A percentile compares a stretch with the other conserved stretches of the same genome.
These are phyloP conservation scores for Scheffersomyces cryptocercus DNA, from an alignment of 1,139 yeast genomes.

Conservation along the genomic window DNA sequence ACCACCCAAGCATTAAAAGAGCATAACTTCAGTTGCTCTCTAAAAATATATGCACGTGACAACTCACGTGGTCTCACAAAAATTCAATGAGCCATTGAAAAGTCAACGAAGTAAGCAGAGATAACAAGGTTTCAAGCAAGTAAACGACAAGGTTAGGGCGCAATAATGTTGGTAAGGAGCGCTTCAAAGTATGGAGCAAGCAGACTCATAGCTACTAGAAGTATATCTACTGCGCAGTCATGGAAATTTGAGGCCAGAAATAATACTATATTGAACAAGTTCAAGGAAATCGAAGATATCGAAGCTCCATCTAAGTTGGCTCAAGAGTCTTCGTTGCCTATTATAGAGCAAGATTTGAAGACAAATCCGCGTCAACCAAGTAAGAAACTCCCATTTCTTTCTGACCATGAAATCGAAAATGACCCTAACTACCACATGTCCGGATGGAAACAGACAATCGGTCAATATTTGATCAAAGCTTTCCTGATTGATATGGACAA, in stretches of 20 bases:
- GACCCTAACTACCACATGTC: conserved; percentile 58
- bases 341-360: conserved; percentile 41
- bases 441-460: conserved; percentile 67
- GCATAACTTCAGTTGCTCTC: too few species aligned
- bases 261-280: conserved; percentile 20
- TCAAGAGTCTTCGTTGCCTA: conserved; percentile 49
- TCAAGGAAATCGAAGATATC: conserved; percentile 22
- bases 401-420: conserved; percentile 60
- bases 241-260: conserved; percentile 12
- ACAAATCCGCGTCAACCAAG: conserved; percentile 42
- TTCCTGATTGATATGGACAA: conserved; percentile 88
- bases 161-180: not conserved
- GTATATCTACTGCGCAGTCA: conserved; percentile 1
- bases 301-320: conserved; percentile 49
- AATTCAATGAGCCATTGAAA: too few species aligned
- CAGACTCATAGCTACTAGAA: conserved; percentile 1
- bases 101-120: too few species aligned
- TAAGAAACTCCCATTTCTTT: conserved; percentile 49
- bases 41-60: too few species aligned
- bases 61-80: too few species aligned
- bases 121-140: too few species aligned
- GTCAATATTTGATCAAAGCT: conserved; percentile 66
- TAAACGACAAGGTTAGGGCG: too few species aligned
- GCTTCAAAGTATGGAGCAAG: not conserved
- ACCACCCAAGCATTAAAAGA: too few species aligned